Evolutionary conservation across 2,329 filamentous ascomycete species (phyloP), one percentile per base, ranked within the genome.

Genomic region (Fusarium poae): DNA sequence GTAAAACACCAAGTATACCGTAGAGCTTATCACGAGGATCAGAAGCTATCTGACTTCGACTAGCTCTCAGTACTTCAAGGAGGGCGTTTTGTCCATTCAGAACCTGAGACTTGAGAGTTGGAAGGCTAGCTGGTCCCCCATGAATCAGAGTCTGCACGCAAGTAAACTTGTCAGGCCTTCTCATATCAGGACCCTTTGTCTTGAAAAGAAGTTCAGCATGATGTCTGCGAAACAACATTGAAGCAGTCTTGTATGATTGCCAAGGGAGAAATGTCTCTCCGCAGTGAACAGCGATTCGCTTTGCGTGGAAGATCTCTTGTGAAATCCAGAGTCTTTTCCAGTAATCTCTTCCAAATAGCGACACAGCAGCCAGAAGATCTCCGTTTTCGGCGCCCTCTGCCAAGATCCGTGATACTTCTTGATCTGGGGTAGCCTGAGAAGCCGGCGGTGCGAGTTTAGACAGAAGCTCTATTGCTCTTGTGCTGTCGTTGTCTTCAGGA

Each of bases 271-370:
- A 35, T 1, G 59, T 45, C 8, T 34, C 18, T 12, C 65, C 65
- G 12, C 65, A 68, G 4, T 68, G 51, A 6, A 68, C 59, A 18
- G 25, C 25, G 3, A 68, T 56, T 1, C 43, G 12, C 15, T 51
- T 55, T 2, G 65, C 65, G 3, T 68, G 52, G 18, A 65, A 68
- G 2, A 68, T 42, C 6, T 68, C 65, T n/a, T 68, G 65, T 5
- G 60, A 48, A 8, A 42, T 54, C 65, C 65, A 68, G 0, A 68
- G 21, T 25, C 65, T 54, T 34, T 50, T 55, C 65, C 65, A 68
- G 29, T 68, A 68, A 3, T 60, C 53, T 10, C 65, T 60, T 1
- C 43, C 40, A n/a, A 68, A 68, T 2, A 68, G 37, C 1, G 65
- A 68, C 4, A 65, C 59, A 0, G 64, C 55, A 6, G 65, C 65